These are phyloP conservation scores for Tuber magnatum DNA, from an alignment of 495 filamentous ascomycete genomes.

Conservation along the genomic window DNA sequence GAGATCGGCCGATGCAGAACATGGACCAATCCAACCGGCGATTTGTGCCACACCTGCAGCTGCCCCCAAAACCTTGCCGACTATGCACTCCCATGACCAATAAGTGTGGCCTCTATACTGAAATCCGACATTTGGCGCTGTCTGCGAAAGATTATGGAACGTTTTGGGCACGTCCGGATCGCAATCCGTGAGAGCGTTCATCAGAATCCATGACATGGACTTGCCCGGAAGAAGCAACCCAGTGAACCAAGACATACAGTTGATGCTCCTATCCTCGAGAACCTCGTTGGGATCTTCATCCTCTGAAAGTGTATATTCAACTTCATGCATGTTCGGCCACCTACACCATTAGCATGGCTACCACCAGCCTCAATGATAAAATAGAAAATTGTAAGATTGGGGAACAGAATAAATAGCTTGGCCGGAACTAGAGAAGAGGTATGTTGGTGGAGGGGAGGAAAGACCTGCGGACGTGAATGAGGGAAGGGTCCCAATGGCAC, in stretches of 20 bases:
- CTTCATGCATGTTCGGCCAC: constrained; percentile 62
- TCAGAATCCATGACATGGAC: constrained; percentile 62
- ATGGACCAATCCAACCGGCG: constrained; percentile 64
- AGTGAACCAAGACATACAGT: constrained; percentile 66
- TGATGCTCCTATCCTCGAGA: constrained; percentile 55
- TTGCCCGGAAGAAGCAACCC: constrained; percentile 62
- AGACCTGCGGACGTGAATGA: constrained; percentile 3
- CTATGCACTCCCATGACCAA: constrained; percentile 61
- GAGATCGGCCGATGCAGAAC: constrained; percentile 55
- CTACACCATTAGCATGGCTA: constrained; percentile 19
- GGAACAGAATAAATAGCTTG: background rate
- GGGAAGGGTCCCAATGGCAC: constrained; percentile 1
- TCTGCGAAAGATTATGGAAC: constrained; percentile 55
- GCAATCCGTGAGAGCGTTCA: constrained; percentile 66
- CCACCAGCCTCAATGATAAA: constrained; percentile 1
- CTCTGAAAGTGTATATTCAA: constrained; percentile 53
- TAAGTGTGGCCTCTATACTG: constrained; percentile 65
- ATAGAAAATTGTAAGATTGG: background rate
- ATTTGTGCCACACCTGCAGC: constrained; percentile 65
- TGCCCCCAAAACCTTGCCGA: constrained; percentile 65
- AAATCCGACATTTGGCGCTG: constrained; percentile 59
- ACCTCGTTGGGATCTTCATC: constrained; percentile 49
- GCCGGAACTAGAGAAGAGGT: background rate
- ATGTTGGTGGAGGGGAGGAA: constrained; percentile 10
- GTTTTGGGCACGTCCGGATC: constrained; percentile 56